Conservation (phyloP, 257 asterid species). For the Solanum etuberosum region DNA sequence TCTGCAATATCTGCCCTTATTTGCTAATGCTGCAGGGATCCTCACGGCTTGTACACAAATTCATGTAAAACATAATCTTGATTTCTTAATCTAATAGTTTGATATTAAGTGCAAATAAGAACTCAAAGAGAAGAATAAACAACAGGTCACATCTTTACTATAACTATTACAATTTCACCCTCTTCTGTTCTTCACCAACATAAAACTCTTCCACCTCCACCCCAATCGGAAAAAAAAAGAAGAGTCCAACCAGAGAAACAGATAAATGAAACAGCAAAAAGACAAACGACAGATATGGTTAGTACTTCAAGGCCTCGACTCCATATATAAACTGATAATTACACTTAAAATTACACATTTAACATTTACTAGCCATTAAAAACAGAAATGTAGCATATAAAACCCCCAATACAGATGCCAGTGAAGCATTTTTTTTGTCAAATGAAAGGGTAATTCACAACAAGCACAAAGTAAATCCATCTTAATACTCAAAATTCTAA, state of each 20-base stretch:
- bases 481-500: neutral
- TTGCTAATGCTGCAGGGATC: neutral
- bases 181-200: neutral
- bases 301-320: neutral
- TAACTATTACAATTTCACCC: neutral
- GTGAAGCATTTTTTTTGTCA: neutral
- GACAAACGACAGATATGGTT: neutral
- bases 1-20: neutral
- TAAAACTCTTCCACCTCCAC: neutral
- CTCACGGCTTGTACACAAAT: neutral
- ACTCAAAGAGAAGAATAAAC: neutral
- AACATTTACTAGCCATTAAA: neutral
- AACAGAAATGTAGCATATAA: neutral
- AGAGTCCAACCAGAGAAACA: neutral
- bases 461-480: neutral
- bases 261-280: neutral
- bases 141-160: neutral
- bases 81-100: neutral
- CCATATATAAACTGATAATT: neutral
- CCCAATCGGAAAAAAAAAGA: neutral
- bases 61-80: neutral
- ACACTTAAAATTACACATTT: neutral
- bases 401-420: neutral
- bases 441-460: neutral
- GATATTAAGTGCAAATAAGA: neutral